These are phyloP conservation scores for Phlebiopsis flavidoalba DNA, from an alignment of 768 basidiomycete genomes.

Conservation along the genomic window DNA sequence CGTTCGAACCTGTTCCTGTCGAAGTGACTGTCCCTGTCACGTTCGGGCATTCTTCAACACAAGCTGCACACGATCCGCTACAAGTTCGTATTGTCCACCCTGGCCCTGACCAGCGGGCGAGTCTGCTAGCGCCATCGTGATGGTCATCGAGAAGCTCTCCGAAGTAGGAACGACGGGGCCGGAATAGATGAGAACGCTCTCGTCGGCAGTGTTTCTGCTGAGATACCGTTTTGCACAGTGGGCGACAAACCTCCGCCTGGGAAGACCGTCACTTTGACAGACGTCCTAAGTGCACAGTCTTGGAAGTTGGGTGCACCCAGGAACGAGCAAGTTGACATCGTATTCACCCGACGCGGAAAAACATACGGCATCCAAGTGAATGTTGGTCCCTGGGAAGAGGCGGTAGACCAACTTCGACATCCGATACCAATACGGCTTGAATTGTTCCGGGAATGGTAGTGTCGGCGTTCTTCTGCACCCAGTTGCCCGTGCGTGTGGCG, in stretches of 20 bases:
- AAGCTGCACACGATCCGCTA: slow-evolving; percentile 85
- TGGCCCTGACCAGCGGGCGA: slow-evolving; percentile 58
- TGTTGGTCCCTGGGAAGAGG: slow-evolving; percentile 58
- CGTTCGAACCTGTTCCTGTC: slow-evolving; percentile 28
- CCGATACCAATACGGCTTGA: slow-evolving; percentile 67
- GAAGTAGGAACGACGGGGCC: slow-evolving; percentile 80
- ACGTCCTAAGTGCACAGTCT: slow-evolving; percentile 77
- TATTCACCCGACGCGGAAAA: slow-evolving; percentile 89
- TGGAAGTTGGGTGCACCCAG: slow-evolving; percentile 79
- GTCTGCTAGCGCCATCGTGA: slow-evolving; percentile 70
- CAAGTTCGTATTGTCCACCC: slow-evolving; percentile 68
- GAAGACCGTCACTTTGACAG: slow-evolving; percentile 78
- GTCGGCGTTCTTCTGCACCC: slow-evolving; percentile 57
- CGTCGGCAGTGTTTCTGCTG: slow-evolving; percentile 68
- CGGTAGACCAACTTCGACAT: slow-evolving; percentile 59
- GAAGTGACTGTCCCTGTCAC: slow-evolving; percentile 27
- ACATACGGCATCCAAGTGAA: slow-evolving; percentile 92
- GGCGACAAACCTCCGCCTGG: slow-evolving; percentile 66
- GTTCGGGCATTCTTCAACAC: slow-evolving; percentile 62
- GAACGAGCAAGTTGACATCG: slow-evolving; percentile 77
- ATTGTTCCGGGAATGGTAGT: slow-evolving; percentile 80
- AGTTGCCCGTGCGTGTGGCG: slow-evolving; percentile 60
- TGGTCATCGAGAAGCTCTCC: slow-evolving; percentile 63
- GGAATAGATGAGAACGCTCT: slow-evolving; percentile 60
- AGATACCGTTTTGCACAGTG: slow-evolving; percentile 61